Base-by-base conservation (phyloP, 176 grass and related monocot species). In the Bonia amplexicaulis region DNA sequence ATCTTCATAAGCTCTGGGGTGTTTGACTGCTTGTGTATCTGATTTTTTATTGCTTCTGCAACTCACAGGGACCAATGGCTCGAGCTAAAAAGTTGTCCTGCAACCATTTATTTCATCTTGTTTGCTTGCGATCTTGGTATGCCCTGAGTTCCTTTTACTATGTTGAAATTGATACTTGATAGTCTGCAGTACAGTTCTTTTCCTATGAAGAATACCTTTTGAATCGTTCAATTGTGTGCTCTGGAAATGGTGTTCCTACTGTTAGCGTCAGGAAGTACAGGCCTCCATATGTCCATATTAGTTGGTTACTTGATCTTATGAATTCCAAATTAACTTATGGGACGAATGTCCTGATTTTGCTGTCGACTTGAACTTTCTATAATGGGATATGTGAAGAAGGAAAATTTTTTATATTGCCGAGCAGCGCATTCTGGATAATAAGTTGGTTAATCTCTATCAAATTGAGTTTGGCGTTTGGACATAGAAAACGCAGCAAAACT, bases 81-180 rank as follows among this genome's bases (percentile, higher is more conserved):
- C 88, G 92, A 91, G 97, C 97, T 65, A 99, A 99, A 92, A 99
- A 92, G 79, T 81, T 99, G 63, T 76, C 93, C 37, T 99, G 97
- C 88, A 92, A 94, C 78, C 97, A 99, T 88, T 87, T 99, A 66
- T 99, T 99, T 75, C 97, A 99, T 94, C 93, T 99, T 72, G 78
- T 90, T 64, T 99, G 97, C 49, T 94, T 99, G 81, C 91, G 93
- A 77, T 96, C 97, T 85, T 99, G 97, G 97, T 99, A 99, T 63
- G 41, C 51, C 23, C 62, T 59, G 27, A 46, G 19, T 69, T 83
- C 49, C 57, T 86, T 84, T 84, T 57, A 26, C 6, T 87, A 20
- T 78, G 64, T 48, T 84, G 74, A 33, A 25, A 73, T 80, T 84
- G 12, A 54, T 40, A 70, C 37, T 70, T 82, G 69, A 76, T 74